Percentiles rank a stretch among this genome's conserved stretches.
These are phyloP conservation scores for Pulveroboletus frians DNA, from an alignment of 768 basidiomycete species.

Conservation along the genomic window DNA sequence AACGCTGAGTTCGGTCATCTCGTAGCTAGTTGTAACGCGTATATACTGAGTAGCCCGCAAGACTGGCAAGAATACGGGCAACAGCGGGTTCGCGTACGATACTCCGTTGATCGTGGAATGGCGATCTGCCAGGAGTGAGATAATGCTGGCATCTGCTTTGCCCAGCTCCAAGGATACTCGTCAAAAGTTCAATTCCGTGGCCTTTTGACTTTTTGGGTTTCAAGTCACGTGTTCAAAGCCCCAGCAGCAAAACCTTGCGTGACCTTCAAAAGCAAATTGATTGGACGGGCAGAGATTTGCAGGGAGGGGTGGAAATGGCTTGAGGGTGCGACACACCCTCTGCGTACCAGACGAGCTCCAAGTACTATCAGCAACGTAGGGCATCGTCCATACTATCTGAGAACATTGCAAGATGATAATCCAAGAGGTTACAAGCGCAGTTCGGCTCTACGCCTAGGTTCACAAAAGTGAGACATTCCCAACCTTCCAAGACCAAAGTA, in stretches of 20 bases:
- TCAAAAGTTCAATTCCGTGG: too few species aligned
- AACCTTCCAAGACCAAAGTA: constrained; percentile 13
- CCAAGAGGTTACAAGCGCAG: not conserved
- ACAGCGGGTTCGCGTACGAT: constrained; percentile 2
- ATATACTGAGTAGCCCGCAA: constrained; percentile 19
- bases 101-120: constrained; percentile 9
- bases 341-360: too few species aligned
- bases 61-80: constrained; percentile 21
- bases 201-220: too few species aligned
- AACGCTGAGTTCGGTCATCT: constrained; percentile 18
- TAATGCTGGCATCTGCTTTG: constrained; percentile 24
- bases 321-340: too few species aligned
- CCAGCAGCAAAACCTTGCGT: too few species aligned
- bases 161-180: constrained; percentile 12
- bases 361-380: not conserved
- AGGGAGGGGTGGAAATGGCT: too few species aligned
- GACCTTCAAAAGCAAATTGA: too few species aligned
- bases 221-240: too few species aligned
- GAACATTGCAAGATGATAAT: not conserved
- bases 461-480: constrained; percentile 5
- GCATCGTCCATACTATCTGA: not conserved
- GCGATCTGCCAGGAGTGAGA: constrained; percentile 5
- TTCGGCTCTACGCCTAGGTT: not conserved
- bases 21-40: constrained; percentile 9
- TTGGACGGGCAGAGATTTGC: too few species aligned